Evolutionary conservation across 257 asterid species (phyloP), one percentile per base, ranked within the genome.

Genomic region (Leptodermis oblonga): DNA sequence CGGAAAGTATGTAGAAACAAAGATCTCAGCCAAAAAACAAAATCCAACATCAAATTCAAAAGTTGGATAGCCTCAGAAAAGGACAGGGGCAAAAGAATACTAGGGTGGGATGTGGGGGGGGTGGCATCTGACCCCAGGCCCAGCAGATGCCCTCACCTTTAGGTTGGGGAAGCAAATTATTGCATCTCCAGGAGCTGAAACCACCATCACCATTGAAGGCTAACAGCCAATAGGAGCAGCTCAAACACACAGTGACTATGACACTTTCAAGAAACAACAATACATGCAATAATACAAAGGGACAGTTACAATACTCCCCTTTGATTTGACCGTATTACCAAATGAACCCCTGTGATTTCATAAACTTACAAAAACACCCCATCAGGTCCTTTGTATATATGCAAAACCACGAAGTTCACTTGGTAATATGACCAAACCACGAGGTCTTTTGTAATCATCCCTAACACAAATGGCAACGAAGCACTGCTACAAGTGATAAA

Each of bases 1-100:
- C 37, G 43, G n/a, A 81, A 80, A 69, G 73, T 73, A 37, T 69
- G 82, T 69, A 62, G 82, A 77, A 76, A 22, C 72, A 34, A 5
- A 60, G 76, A 69, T 70, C 25, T 42, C 49, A 31, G 33, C 26
- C 39, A 46, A 8, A 10, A 5, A n/a, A n/a, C 48, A 62, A 8
- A 4, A n/a, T 51, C 42, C 1, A 43, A 10, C 20, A 52, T 6
- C 26, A 49, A 63, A n/a, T 23, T 20, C 23, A 62, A 26, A 62
- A 4, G 33, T 31, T 63, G 34, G 17, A 30, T 3, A 43, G 60
- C 9, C 7, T 3, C 25, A 0, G 36, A 26, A 55, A 70, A 17
- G 39, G 36, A 30, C 59, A 28, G n/a, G 58, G 3, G 39, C 18
- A 22, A 49, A 33, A 51, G 45, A n/a, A n/a, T n/a, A n/a, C n/a